Evolutionary conservation across 2,329 filamentous ascomycete genomes (phyloP), one percentile per base, ranked within the genome.

Genomic region (Botrytis sinoallii): DNA sequence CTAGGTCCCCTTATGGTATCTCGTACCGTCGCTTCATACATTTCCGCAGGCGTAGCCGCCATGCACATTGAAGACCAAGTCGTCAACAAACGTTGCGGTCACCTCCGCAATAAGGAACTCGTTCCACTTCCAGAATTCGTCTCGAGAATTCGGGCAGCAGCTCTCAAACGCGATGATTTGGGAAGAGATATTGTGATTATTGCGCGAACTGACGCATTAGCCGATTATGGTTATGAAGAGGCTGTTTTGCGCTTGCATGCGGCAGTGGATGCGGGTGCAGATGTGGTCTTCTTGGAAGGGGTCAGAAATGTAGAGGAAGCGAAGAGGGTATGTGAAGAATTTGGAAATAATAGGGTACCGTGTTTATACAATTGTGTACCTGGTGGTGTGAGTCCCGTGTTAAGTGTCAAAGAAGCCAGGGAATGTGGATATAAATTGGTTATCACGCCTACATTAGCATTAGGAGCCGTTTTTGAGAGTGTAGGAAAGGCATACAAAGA

Each of bases 1-100:
- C n/a, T 22, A 75, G 73, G 75, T 10, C 75, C 75, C 48, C 81
- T 85, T 44, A 87, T 85, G 83, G 85, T 90, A 55, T 64, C 44
- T 14, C 70, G 55, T 7, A 68, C 71, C 14, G 52, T 59, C 3
- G 46, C 59, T 29, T 25, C 81, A 84, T 85, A 67, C 83, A 84
- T 40, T 83, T 48, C 32, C 22, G 70, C 85, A 8, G 88, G 88
- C 22, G 86, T 91, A 4, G 88, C 89, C 1, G 89, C 83, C 0
- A 81, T 90, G 32, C 88, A 91, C 77, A 85, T 91, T 73, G 89
- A 91, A 80, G 89, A 91, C 80, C 89, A 92, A 82, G 84, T 91
- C 29, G 83, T 86, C 61, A 87, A 85, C 63, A 92, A 92, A 82
- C 87, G 89, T 16, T 92, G 90, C 79, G 90, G 90, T 0, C 90